Evolutionary conservation across 208 protist genomes (phyloP).

Genomic region (Trypanosoma vivax): DNA sequence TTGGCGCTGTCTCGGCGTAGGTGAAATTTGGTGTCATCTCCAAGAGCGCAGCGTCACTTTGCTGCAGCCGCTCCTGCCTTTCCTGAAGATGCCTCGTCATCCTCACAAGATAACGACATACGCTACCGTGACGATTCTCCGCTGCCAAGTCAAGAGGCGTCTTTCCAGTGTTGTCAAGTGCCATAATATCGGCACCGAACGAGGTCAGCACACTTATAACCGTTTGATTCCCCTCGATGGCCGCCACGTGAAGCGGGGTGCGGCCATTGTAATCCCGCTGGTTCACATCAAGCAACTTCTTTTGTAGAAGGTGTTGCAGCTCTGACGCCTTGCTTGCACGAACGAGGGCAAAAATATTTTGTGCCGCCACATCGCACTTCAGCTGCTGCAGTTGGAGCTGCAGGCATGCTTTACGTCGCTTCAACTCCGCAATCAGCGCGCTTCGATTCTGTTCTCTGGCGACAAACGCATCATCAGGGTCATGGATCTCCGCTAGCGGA

Average conservation of each 20-base stretch:
- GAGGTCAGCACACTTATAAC: slow-evolving; percentile 77
- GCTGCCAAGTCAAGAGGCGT: slow-evolving; percentile 82
- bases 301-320: slow-evolving; percentile 70
- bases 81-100: slow-evolving; percentile 23
- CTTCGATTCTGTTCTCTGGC: slow-evolving; percentile 39
- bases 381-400: slow-evolving; percentile 42
- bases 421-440: slow-evolving; percentile 61
- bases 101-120: slow-evolving; percentile 55
- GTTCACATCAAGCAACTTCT: slow-evolving; percentile 57
- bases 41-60: neutral
- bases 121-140: slow-evolving; percentile 69
- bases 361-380: slow-evolving; percentile 41
- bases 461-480: slow-evolving; percentile 14
- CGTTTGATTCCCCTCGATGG: slow-evolving; percentile 65
- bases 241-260: slow-evolving; percentile 81
- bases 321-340: slow-evolving; percentile 68
- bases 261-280: slow-evolving; percentile 84
- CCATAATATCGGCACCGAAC: slow-evolving; percentile 69
- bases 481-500: slow-evolving; percentile 6
- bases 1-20: too few species aligned
- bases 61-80: slow-evolving; percentile 9
- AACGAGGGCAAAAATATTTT: slow-evolving; percentile 81
- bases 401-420: slow-evolving; percentile 50
- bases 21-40: neutral
- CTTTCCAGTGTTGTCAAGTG: slow-evolving; percentile 61